These are phyloP conservation scores for Carex arenaria DNA, from an alignment of 202 grass and related monocot species.

Conservation along the genomic window DNA sequence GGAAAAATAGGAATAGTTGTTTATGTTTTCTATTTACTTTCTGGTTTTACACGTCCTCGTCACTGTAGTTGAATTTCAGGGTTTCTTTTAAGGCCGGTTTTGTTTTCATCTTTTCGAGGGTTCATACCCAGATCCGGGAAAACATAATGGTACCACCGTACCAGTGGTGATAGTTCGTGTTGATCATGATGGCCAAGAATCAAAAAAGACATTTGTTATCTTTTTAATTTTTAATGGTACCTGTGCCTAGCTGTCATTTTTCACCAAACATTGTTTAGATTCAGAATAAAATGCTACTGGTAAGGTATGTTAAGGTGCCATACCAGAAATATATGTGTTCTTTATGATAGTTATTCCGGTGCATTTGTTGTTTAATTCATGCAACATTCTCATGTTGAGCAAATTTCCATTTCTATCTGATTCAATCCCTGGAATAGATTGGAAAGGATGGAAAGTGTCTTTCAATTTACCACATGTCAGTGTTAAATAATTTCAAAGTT, in stretches of 20 bases:
- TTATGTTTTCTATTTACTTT: background rate
- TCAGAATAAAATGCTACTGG: background rate
- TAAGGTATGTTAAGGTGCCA: background rate
- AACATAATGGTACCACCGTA: background rate
- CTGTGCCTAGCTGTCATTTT: background rate
- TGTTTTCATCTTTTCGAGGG: background rate
- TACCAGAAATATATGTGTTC: background rate
- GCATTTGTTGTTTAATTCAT: background rate
- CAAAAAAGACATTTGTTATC: background rate
- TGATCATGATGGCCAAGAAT: background rate
- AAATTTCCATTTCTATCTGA: background rate
- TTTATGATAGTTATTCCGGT: background rate
- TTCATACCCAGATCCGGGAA: background rate
- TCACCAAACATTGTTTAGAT: background rate
- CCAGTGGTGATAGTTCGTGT: background rate
- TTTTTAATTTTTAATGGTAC: background rate
- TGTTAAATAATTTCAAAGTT: background rate
- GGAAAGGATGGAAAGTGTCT: too few species aligned
- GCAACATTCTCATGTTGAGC: background rate
- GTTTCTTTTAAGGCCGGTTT: background rate
- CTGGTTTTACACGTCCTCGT: background rate
- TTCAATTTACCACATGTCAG: too few species aligned
- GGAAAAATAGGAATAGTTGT: slow-evolving; percentile 2
- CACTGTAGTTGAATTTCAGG: background rate
- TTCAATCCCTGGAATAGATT: too few species aligned